Evolutionary conservation across 371 early-diverging fungal genomes (phyloP).

Genomic region (Mortierella sp.): DNA sequence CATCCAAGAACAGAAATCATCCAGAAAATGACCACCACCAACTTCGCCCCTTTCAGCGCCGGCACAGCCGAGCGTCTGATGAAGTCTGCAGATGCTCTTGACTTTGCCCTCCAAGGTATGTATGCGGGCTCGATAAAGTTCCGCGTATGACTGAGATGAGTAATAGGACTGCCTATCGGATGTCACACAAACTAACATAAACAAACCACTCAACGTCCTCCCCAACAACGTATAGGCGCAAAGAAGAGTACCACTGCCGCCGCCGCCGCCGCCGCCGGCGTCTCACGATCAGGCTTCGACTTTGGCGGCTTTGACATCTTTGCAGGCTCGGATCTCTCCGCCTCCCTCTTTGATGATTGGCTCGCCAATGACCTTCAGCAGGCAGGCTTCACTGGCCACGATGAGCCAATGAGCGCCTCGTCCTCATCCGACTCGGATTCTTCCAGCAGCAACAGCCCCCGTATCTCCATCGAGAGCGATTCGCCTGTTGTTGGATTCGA

Average conservation of each 20-base stretch:
- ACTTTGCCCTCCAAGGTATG: slow-evolving; percentile 51
- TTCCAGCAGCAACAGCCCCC: slow-evolving; percentile 17
- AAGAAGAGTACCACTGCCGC: slow-evolving; percentile 6
- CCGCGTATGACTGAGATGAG: slow-evolving; percentile 39
- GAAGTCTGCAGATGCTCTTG: slow-evolving; percentile 49
- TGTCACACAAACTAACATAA: slow-evolving; percentile 1
- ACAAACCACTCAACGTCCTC: slow-evolving; percentile 2
- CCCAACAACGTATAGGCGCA: slow-evolving; percentile 5
- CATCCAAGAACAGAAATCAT: slow-evolving; percentile 12
- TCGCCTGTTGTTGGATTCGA: slow-evolving; percentile 50
- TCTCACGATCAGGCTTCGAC: slow-evolving; percentile 25
- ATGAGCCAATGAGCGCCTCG: slow-evolving; percentile 23
- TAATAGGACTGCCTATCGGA: slow-evolving; percentile 39
- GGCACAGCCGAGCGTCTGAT: slow-evolving; percentile 49
- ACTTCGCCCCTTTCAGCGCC: slow-evolving; percentile 23
- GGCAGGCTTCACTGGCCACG: slow-evolving; percentile 24
- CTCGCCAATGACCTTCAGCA: slow-evolving; percentile 50
- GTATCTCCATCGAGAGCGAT: slow-evolving; percentile 25
- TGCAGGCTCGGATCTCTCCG: slow-evolving; percentile 27
- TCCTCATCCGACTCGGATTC: slow-evolving; percentile 34
- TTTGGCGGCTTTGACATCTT: slow-evolving; percentile 31
- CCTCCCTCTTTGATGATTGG: slow-evolving; percentile 53
- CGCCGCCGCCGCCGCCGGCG: neutral
- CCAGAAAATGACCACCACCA: slow-evolving; percentile 39
- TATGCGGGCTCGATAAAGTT: neutral